Base-by-base conservation (phyloP, 2,329 filamentous ascomycete species). In the Fusarium nisikadoi region DNA sequence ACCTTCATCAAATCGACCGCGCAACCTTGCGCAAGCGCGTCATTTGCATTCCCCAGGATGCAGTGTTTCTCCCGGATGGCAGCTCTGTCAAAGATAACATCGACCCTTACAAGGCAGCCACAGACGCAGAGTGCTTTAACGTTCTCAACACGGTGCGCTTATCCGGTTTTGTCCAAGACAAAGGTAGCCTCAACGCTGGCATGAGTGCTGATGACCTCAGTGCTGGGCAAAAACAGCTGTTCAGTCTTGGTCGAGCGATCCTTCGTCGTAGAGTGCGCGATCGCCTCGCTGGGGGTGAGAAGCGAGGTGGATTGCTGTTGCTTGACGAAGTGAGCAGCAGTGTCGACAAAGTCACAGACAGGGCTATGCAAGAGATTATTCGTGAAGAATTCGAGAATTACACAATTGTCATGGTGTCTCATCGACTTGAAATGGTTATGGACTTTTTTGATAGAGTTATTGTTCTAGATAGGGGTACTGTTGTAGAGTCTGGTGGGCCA, bases 201-300 rank as follows among this genome's bases (percentile, higher is more conserved):
- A 83, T 91, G 69, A 81, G 83, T n/a, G 80, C 84, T 4, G 82
- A 86, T 11, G 81, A 83, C 55, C 81, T 90, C 10, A 87, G 84
- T 9, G 85, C 87, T 38, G 91, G 91, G 0, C 90, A 92, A 77
- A 86, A 85, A 47, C 90, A 92, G 74, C 83, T 92, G 0, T 90
- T 93, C 72, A 89, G 86, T 69, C 83, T 93, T 2, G 90, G 87
- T 0, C 80, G 90, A 1, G 90, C 89, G 0, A 83, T 92, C 23
- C 78, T 92, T 12, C 80, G 86, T 8, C 63, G 75, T 4, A 56
- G 74, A 2, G 70, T 76, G 2, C 70, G 75, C 5, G 72, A 77
- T 14, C 68, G 64, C n/a, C 62, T 68, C 2, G 39, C 35, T 8
- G 31, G 25, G 2, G 9, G 55, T 6, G 70, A 77, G 49, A 77